Conservation (phyloP, 106 monocot species). For the Cymbidium sinense region DNA sequence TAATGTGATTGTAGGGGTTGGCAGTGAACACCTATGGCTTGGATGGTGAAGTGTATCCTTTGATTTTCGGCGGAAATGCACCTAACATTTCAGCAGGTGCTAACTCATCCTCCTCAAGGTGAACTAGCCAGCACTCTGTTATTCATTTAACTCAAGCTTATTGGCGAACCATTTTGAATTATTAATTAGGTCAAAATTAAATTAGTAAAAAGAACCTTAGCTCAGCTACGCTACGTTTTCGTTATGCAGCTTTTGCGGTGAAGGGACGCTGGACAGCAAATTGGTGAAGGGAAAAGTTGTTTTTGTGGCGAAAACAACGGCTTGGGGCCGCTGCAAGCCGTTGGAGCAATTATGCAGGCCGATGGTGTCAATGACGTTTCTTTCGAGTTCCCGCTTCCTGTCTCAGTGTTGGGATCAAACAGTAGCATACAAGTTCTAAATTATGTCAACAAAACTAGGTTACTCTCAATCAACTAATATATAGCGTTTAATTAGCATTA, state of each 20-base stretch:
- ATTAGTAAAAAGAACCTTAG: too few species aligned
- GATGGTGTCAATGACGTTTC: not conserved
- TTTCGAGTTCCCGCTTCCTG: conserved; percentile 10
- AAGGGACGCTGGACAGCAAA: conserved; percentile 7
- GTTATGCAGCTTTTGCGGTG: not conserved
- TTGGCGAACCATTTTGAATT: too few species aligned
- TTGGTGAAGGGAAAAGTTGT: conserved; percentile 26
- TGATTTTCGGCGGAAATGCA: conserved; percentile 18
- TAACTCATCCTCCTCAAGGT: not conserved
- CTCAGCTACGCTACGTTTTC: not conserved
- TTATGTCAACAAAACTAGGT: conserved; percentile 19
- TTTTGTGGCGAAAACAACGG: not conserved
- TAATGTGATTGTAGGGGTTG: conserved; percentile 9
- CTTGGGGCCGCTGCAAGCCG: conserved; percentile 10
- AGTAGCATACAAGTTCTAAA: conserved; percentile 1
- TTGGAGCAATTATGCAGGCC: conserved; percentile 17
- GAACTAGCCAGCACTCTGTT: not conserved
- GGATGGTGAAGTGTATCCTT: conserved; percentile 4
- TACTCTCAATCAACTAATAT: not conserved
- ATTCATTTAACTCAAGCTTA: too few species aligned
- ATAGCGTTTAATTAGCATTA: not conserved
- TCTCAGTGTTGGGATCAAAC: not conserved
- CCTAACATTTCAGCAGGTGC: conserved; percentile 11
- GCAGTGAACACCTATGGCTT: conserved; percentile 12
- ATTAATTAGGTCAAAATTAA: too few species aligned